Conservation (phyloP, 208 protist species). For the Eutreptiella sp. region DNA sequence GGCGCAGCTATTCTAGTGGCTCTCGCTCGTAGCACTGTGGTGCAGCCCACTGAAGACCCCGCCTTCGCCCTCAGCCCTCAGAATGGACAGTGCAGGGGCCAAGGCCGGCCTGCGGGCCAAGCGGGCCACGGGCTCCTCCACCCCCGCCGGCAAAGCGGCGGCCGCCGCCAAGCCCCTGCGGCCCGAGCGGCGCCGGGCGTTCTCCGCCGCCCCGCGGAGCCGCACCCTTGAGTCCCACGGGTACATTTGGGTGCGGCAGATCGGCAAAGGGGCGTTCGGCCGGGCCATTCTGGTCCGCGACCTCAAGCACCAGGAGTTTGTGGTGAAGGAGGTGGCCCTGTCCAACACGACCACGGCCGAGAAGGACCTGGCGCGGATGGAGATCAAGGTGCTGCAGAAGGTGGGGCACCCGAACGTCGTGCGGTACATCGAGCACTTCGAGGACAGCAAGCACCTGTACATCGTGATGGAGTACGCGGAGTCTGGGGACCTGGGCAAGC, state of each 20-base stretch:
- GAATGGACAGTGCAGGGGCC: no score
- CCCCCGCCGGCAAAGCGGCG: no score
- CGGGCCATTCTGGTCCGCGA: slow-evolving; percentile 63
- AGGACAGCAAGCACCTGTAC: slow-evolving; percentile 72
- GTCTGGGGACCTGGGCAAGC: slow-evolving; percentile 53
- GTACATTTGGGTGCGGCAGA: slow-evolving; percentile 19
- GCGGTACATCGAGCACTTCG: slow-evolving; percentile 80
- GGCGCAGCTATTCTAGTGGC: no score
- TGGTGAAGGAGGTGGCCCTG: slow-evolving; percentile 73
- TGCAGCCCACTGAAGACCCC: no score
- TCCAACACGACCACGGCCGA: slow-evolving; percentile 53
- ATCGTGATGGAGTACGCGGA: slow-evolving; percentile 89
- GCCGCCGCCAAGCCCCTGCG: no score
- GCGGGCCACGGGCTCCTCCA: no score
- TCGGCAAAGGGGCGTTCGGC: slow-evolving; percentile 81
- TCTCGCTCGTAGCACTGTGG: no score
- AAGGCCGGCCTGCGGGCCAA: no score
- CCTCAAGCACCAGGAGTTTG: slow-evolving; percentile 55
- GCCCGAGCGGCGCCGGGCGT: no score
- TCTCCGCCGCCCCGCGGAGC: no score
- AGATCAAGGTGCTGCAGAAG: slow-evolving; percentile 63
- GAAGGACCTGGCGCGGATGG: slow-evolving; percentile 57
- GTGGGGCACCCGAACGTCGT: slow-evolving; percentile 82
- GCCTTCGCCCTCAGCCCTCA: no score
- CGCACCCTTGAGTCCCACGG: no score